phyloP scores from a whole-genome alignment of 129 eudicot genomes.

The Lactuca sativa region DNA sequence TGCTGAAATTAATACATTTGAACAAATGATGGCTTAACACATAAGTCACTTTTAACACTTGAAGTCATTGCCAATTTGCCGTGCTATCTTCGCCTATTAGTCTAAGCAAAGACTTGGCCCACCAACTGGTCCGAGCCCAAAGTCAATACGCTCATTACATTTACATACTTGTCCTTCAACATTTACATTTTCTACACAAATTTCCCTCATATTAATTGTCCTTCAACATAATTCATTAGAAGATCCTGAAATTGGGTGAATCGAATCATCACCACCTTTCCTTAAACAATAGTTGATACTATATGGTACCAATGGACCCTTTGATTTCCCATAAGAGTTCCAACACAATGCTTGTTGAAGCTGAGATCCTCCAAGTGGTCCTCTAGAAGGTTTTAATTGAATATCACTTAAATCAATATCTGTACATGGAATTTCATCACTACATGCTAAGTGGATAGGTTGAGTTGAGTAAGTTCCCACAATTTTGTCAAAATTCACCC shows the following conservation, averaged over 20 bases:
- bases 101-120: conserved; percentile 32
- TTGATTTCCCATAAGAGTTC: conserved; percentile 69
- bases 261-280: conserved; percentile 40
- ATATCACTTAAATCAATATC: conserved; percentile 46
- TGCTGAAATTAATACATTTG: neutral
- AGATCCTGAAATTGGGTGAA: conserved; percentile 40
- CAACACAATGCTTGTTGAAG: conserved; percentile 52
- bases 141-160: conserved; percentile 20
- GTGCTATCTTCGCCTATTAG: conserved; percentile 9
- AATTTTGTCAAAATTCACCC: conserved; percentile 50
- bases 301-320: conserved; percentile 55
- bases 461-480: conserved; percentile 58
- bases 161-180: conserved; percentile 26
- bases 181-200: conserved; percentile 22
- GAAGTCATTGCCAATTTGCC: neutral
- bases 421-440: conserved; percentile 48
- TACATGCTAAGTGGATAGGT: conserved; percentile 79
- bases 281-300: conserved; percentile 63
- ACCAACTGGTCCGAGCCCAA: conserved; percentile 33
- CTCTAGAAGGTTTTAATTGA: conserved; percentile 48
- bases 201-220: neutral
- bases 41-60: conserved; percentile 1
- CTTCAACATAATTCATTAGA: conserved; percentile 38
- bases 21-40: neutral
- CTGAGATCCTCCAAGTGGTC: conserved; percentile 35